Base-by-base conservation (phyloP, 768 basidiomycete genomes). In the Boletellus emodensis region DNA sequence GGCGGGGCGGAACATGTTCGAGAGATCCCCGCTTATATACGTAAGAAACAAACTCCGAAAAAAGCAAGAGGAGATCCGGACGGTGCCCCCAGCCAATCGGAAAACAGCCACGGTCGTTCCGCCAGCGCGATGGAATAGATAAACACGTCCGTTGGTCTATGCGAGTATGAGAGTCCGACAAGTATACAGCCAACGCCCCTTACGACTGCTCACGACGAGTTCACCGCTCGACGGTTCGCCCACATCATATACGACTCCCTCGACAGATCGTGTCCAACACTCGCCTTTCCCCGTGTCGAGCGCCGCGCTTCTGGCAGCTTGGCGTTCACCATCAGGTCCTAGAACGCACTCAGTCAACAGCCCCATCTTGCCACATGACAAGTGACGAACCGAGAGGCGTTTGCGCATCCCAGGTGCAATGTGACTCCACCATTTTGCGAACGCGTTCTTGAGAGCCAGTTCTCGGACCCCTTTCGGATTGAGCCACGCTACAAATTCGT, bases 391-490 rank as follows among this genome's bases (percentile, higher is more conserved):
- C 56, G 85, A 75, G 45, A 78, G 72, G 26, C 91, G 85, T 67
- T 84, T 86, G 53, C 83, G 79, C 61, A 90, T 79, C 12, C 93
- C 93, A 14, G 83, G 83, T 13, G 81, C 79, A 51, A 94, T 82
- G 64, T 92, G 90, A 42, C 78, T 73, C 83, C 86, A 88, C 85
- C 90, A 91, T 64, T 90, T 92, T 14, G 78, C 80, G 52, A 99
- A 71, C 1, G 78, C 71, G 43, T 83, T 82, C 71, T 87, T 90
- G 39, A 94, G 75, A 28, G 84, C 84, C 37, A 86, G 72, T 69
- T 99, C 95, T 47, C 95, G 84, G 47, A 86, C 81, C 4, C 96
- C 95, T 72, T 93, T 94, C 30, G 84, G 76, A 64, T 95, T 96
- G 15, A 99, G 74, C 94, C 95, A 99, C 5, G 83, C 77, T 28